Evolutionary conservation across 345 rosid species (phyloP).

Genomic region (Hypericum androsaemum): DNA sequence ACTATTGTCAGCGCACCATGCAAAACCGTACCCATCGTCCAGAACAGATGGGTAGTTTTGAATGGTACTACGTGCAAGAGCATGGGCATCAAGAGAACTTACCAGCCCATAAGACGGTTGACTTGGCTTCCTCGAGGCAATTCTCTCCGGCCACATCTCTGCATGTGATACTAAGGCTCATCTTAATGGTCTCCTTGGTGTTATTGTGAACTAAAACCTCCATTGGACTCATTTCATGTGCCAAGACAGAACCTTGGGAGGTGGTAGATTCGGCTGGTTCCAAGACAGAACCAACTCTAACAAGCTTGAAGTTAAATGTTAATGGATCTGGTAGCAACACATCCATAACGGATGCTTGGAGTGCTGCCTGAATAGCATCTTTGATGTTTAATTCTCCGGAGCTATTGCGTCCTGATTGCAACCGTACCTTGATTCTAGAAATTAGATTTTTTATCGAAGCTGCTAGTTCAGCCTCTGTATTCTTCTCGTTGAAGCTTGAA

Average conservation of each 20-base stretch:
- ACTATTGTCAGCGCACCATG: too few relatives aligned
- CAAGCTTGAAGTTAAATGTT: slow-evolving; percentile 80
- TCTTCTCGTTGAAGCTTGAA: slow-evolving; percentile 75
- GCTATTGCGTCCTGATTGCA: slow-evolving; percentile 97
- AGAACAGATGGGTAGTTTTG: too few relatives aligned
- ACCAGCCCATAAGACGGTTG: slow-evolving; percentile 97
- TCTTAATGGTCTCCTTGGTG: slow-evolving; percentile 71
- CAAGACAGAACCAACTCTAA: slow-evolving; percentile 25
- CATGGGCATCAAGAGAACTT: slow-evolving; percentile 7
- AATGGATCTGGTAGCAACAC: slow-evolving; percentile 93
- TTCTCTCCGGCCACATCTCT: slow-evolving; percentile 94
- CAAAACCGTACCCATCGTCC: neutral
- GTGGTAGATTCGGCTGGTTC: slow-evolving; percentile 23
- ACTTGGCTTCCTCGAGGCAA: slow-evolving; percentile 70
- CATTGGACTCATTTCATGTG: slow-evolving; percentile 84
- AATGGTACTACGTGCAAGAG: neutral
- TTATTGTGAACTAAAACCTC: slow-evolving; percentile 81
- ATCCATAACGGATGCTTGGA: slow-evolving; percentile 88
- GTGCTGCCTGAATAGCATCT: slow-evolving; percentile 84
- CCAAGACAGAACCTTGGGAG: slow-evolving; percentile 44
- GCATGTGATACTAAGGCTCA: slow-evolving; percentile 76
- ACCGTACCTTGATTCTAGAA: slow-evolving; percentile 84
- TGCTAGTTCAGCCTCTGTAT: slow-evolving; percentile 78
- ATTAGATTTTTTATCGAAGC: slow-evolving; percentile 74
- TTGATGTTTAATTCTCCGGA: slow-evolving; percentile 83